Percentiles rank a stretch among this genome's conserved stretches.
Evolutionary conservation across 192 early-diverging fungal species (phyloP).

Genomic region (Coemansia sp.): DNA sequence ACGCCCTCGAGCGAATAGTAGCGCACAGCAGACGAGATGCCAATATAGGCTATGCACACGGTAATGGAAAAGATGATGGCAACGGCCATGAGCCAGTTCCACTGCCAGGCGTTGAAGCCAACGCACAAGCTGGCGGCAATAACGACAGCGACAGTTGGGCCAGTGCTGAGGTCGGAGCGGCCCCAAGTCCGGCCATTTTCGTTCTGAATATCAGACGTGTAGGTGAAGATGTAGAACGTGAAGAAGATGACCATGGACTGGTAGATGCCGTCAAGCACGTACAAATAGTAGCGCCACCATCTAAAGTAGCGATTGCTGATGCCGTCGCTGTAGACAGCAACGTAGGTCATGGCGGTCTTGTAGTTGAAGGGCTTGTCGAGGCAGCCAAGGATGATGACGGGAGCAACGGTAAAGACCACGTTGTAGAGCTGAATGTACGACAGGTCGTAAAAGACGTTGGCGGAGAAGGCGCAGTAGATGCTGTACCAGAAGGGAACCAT

Average conservation of each 20-base stretch:
- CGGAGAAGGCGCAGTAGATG: constrained; percentile 83
- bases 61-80: constrained; percentile 69
- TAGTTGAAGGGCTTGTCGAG: constrained; percentile 79
- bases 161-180: constrained; percentile 74
- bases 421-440: constrained; percentile 87
- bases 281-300: constrained; percentile 83
- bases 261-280: constrained; percentile 89
- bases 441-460: constrained; percentile 81
- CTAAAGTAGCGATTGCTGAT: constrained; percentile 82
- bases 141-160: constrained; percentile 75
- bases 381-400: constrained; percentile 71
- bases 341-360: constrained; percentile 64
- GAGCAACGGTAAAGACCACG: constrained; percentile 81
- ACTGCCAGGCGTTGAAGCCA: constrained; percentile 70
- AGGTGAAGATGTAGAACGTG: constrained; percentile 68
- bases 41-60: constrained; percentile 70
- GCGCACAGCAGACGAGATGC: constrained; percentile 65
- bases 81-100: constrained; percentile 75
- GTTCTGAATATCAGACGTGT: constrained; percentile 58
- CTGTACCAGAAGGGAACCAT: constrained; percentile 90
- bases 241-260: constrained; percentile 81
- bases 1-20: constrained; percentile 73
- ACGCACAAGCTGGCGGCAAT: constrained; percentile 80
- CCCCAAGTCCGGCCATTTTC: constrained; percentile 61
- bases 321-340: constrained; percentile 64